Conservation (phyloP, 1,139 yeast genomes). For the Waltiozyma sp. region DNA sequence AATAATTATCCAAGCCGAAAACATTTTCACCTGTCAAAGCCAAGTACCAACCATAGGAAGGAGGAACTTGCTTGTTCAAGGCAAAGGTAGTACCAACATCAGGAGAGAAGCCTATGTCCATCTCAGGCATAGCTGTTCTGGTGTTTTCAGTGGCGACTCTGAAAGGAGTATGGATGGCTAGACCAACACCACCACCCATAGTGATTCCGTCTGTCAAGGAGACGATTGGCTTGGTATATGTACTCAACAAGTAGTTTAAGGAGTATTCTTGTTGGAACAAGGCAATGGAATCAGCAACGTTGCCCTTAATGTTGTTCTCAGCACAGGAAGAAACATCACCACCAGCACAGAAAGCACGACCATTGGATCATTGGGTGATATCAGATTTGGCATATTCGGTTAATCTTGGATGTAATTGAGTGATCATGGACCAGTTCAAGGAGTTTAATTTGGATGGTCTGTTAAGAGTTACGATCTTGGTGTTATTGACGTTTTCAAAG, state of each 20-base stretch:
- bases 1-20: conserved; percentile 67
- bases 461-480: conserved; percentile 70
- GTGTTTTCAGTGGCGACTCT: conserved; percentile 87
- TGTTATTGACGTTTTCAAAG: conserved; percentile 49
- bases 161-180: conserved; percentile 88
- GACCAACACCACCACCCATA: conserved; percentile 98
- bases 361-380: conserved; percentile 53
- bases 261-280: conserved; percentile 78
- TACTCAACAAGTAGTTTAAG: conserved; percentile 67
- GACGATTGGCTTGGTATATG: conserved; percentile 76
- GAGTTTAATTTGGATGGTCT: conserved; percentile 82
- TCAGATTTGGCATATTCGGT: conserved; percentile 65
- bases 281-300: conserved; percentile 40
- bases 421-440: conserved; percentile 67
- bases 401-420: conserved; percentile 62
- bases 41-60: conserved; percentile 60
- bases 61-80: conserved; percentile 51
- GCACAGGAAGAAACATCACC: conserved; percentile 88
- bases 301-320: conserved; percentile 34
- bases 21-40: conserved; percentile 80
- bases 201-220: conserved; percentile 86
- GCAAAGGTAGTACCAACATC: conserved; percentile 94
- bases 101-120: conserved; percentile 93
- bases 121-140: conserved; percentile 94
- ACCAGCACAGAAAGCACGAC: conserved; percentile 70